A percentile compares a stretch with the other conserved stretches of the same genome.
Evolutionary conservation across 169 alveolate species (phyloP).

Genomic region (Plasmodium yoelii): DNA sequence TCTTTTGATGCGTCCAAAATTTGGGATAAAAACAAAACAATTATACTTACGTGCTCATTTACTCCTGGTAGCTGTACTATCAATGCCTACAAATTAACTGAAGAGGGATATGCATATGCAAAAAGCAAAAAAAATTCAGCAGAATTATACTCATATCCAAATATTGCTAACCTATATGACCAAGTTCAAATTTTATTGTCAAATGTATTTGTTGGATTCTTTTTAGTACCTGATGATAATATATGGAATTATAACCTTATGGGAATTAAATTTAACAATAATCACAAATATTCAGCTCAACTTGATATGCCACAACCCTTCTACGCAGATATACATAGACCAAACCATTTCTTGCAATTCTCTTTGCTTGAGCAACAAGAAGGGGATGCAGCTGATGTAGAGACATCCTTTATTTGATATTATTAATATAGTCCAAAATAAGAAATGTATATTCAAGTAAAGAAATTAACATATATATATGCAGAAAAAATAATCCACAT

Average conservation of each 20-base stretch:
- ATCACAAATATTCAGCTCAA: constrained; percentile 93
- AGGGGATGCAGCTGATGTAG: constrained; percentile 71
- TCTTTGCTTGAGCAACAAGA: constrained; percentile 78
- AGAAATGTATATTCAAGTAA: too few species aligned
- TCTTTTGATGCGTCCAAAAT: constrained; percentile 25
- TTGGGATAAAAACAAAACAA: constrained; percentile 71
- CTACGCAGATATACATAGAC: constrained; percentile 98
- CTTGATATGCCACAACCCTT: constrained; percentile 97
- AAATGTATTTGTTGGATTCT: constrained; percentile 98
- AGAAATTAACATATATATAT: too few species aligned
- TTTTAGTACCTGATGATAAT: constrained; percentile 98
- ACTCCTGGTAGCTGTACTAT: constrained; percentile 98
- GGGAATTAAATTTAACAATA: constrained; percentile 94
- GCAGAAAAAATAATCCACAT: too few species aligned
- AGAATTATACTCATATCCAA: constrained; percentile 73
- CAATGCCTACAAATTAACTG: constrained; percentile 94
- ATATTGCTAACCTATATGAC: constrained; percentile 81
- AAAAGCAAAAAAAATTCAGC: constrained; percentile 81
- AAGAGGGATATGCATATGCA: constrained; percentile 95
- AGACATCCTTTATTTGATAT: constrained; percentile 57
- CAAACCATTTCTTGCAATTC: constrained; percentile 92
- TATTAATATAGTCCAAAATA: too few species aligned
- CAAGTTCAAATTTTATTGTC: constrained; percentile 96
- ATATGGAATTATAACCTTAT: constrained; percentile 99
- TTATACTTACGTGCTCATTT: constrained; percentile 91